A percentile compares a stretch with the other conserved stretches of the same genome.
Evolutionary conservation across 805 yeast species (phyloP).

Genomic region (Myxozyma sirexii): DNA sequence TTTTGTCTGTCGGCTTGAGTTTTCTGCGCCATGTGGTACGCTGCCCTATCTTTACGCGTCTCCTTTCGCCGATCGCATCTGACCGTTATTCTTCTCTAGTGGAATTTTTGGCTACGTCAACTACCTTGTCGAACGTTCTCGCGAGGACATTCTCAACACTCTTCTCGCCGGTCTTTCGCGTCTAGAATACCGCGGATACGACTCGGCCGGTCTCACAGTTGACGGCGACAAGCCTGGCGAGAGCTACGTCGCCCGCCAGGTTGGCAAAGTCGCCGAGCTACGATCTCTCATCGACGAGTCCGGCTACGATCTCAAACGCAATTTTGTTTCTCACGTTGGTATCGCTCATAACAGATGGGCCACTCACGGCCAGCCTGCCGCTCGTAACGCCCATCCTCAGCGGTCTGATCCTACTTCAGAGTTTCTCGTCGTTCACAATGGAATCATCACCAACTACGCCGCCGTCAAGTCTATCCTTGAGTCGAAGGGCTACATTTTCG

Average conservation of each 20-base stretch:
- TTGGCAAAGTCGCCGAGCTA: slow-evolving; percentile 87
- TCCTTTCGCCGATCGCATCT: not conserved
- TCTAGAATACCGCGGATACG: slow-evolving; percentile 97
- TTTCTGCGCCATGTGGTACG: slow-evolving; percentile 13
- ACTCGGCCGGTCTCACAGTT: slow-evolving; percentile 93
- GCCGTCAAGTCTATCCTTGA: slow-evolving; percentile 81
- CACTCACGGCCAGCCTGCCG: slow-evolving; percentile 93
- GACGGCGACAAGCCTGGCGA: slow-evolving; percentile 82
- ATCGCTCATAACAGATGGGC: slow-evolving; percentile 99
- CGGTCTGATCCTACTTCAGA: slow-evolving; percentile 80
- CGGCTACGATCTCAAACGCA: slow-evolving; percentile 59
- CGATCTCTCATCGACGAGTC: slow-evolving; percentile 56
- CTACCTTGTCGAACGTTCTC: slow-evolving; percentile 84
- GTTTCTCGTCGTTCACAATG: slow-evolving; percentile 94
- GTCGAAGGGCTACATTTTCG: slow-evolving; percentile 79
- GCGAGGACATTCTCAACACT: slow-evolving; percentile 90
- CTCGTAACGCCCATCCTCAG: slow-evolving; percentile 92
- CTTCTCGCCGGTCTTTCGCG: slow-evolving; percentile 76
- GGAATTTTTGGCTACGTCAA: slow-evolving; percentile 98
- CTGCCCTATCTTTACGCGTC: not conserved
- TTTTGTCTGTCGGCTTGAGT: not conserved
- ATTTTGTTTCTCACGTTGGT: slow-evolving; percentile 85
- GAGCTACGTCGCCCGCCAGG: slow-evolving; percentile 74
- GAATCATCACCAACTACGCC: slow-evolving; percentile 94
- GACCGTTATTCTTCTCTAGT: slow-evolving; percentile 46